Evolutionary conservation across 257 asterid genomes (phyloP), one percentile per base, ranked within the genome.

Genomic region (Plectranthus barbatus): DNA sequence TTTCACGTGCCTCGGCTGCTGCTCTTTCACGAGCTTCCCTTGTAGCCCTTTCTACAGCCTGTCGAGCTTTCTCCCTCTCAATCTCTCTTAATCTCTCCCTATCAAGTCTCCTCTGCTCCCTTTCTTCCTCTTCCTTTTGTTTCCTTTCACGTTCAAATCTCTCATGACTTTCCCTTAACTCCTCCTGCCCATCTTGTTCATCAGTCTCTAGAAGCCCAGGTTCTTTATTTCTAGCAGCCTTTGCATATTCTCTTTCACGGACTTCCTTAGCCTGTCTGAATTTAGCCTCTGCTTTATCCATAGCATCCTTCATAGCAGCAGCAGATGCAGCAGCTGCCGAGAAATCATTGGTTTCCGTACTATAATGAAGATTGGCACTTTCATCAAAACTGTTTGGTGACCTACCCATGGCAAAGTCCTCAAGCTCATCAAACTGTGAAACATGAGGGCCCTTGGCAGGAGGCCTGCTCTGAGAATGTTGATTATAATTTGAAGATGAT

Each of bases 281-380:
- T 75, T 94, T 94, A 47, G 95, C 97, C 81, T 90, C 93, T 48
- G 99, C 99, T 74, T 79, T 94, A 76, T 87, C 97, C 96, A 94
- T 90, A 60, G 99, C 99, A 68, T 94, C 96, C 80, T 90, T 94
- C 99, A 94, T 94, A 56, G 96, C 97, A 72, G 96, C 99, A 45
- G 96, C 95, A 64, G 98, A 89, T 63, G 88, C 97, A 72, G 89
- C 96, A 42, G 98, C 96, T 33, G 83, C 83, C 67, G 98, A 84
- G 79, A 79, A 80, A 15, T 81, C 82, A 81, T 83, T 78, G 78
- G 77, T 68, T 17, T 86, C 93, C 67, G 74, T 86, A 70, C 84
- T 71, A 31, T 83, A 73, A 67, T 69, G 81, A 47, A 44, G 49
- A 72, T 81, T 65, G 11, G 68, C 79, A 72, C 69, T 81, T 69